Percentiles rank a stretch among this genome's conserved stretches.
Conservation (phyloP, 495 filamentous ascomycete species). For the Penicillium cinerascens region DNA sequence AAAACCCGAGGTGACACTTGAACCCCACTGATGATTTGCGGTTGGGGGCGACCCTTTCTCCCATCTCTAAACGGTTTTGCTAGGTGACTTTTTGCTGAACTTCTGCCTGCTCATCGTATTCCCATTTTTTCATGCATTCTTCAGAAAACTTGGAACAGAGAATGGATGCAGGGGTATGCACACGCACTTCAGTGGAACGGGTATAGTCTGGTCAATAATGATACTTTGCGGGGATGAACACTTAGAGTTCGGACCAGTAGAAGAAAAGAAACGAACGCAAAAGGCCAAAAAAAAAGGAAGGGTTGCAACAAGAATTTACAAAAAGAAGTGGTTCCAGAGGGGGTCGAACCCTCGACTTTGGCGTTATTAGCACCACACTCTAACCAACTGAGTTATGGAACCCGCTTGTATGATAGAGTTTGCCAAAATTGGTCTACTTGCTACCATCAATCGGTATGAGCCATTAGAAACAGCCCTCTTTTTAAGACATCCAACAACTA, state of each 20-base stretch:
- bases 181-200: not conserved
- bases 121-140: not conserved
- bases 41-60: not conserved
- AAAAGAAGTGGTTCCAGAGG: conserved; percentile 12
- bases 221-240: not conserved
- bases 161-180: not conserved
- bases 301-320: not conserved
- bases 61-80: not conserved
- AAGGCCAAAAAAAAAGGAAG: not conserved
- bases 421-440: too few relatives aligned
- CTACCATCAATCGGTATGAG: too few relatives aligned
- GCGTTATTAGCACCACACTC: conserved; percentile 38
- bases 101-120: not conserved
- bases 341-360: conserved; percentile 36
- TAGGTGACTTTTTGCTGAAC: too few relatives aligned
- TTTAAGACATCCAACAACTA: too few relatives aligned
- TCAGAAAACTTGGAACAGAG: not conserved
- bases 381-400: conserved; percentile 36
- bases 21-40: not conserved
- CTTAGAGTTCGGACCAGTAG: not conserved
- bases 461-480: too few relatives aligned
- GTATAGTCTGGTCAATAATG: not conserved
- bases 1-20: not conserved
- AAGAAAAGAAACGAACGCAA: not conserved
- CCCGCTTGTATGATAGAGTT: not conserved